Evolutionary conservation across 306 rosid species (phyloP), one percentile per base, ranked within the genome.

Genomic region (Lithocarpus polystachyus): DNA sequence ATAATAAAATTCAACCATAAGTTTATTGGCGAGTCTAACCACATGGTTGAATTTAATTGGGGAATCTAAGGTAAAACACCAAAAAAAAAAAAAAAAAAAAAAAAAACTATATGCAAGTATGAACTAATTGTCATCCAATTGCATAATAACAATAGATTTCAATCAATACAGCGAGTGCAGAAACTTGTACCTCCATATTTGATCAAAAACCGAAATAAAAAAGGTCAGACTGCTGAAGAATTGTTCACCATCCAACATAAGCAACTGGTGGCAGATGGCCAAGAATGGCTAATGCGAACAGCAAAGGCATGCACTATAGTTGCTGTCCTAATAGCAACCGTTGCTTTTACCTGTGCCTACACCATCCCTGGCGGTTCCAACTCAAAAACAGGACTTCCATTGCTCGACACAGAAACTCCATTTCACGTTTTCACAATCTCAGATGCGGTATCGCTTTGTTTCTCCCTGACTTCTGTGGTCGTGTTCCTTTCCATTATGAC

Each of bases 401-500:
- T 67, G 57, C 79, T 80, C 70, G 71, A 74, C 35, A 37, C 28
- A 11, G 69, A 45, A 20, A 67, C 60, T 2, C 9, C 79, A 1
- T 80, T 80, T 68, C 68, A 43, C 12, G 43, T 40, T 7, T 80
- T 65, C 60, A 62, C 79, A 19, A 31, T 23, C 24, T 67, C 70
- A 1, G 83, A 80, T n/a, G 31, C 67, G 7, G 6, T 57, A 11
- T 74, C 83, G 0, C 79, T 80, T 20, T 65, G 74, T 45, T 73
- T 74, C 64, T 56, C 83, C 19, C 68, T 80, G 51, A 80, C 83
- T 52, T 74, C 74, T 4, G 79, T 80, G 52, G 83, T 80, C n/a
- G 68, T 80, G 35, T 80, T 80, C 64, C 69, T 80, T 9, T 73
- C 83, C 68, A 80, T 80, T 8, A 55, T 57, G 28, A 73, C 83